These are phyloP conservation scores for Rhypophila decipiens DNA, from an alignment of 495 filamentous ascomycete species.

Conservation along the genomic window DNA sequence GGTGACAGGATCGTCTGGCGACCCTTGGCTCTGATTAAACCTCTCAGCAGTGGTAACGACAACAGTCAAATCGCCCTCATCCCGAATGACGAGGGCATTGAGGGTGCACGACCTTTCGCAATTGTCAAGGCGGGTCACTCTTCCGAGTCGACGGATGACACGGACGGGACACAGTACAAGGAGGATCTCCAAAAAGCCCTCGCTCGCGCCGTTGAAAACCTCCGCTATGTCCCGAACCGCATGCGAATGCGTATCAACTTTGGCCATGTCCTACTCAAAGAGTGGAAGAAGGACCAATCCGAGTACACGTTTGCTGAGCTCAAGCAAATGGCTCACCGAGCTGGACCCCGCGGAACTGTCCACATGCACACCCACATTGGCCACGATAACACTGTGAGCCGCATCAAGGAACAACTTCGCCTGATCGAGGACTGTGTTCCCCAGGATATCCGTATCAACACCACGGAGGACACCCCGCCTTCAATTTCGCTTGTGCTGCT, in stretches of 20 bases:
- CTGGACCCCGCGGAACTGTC: slow-evolving; percentile 22
- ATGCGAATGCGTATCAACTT: slow-evolving; percentile 50
- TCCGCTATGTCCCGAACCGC: slow-evolving; percentile 14
- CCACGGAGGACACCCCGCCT: neutral
- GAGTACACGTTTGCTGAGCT: slow-evolving; percentile 47
- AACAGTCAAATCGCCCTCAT: neutral
- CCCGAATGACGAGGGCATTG: neutral
- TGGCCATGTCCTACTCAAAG: slow-evolving; percentile 45
- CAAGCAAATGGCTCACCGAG: slow-evolving; percentile 32
- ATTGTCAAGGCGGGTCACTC: neutral
- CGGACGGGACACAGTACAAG: slow-evolving; percentile 4
- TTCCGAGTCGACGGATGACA: neutral
- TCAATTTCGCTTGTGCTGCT: slow-evolving; percentile 7
- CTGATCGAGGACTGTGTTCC: neutral
- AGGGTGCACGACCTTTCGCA: slow-evolving; percentile 4
- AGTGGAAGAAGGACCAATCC: slow-evolving; percentile 32
- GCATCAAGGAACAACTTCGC: neutral
- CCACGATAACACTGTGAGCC: neutral
- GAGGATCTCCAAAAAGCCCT: slow-evolving; percentile 3
- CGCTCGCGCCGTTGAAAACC: neutral
- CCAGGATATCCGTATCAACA: neutral
- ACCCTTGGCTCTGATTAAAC: slow-evolving; percentile 5
- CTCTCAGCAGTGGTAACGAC: neutral
- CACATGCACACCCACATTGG: slow-evolving; percentile 21
- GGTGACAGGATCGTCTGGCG: slow-evolving; percentile 13